These are phyloP conservation scores for Trametes hirsuta DNA, from an alignment of 1,284 basidiomycete genomes.

Conservation along the genomic window DNA sequence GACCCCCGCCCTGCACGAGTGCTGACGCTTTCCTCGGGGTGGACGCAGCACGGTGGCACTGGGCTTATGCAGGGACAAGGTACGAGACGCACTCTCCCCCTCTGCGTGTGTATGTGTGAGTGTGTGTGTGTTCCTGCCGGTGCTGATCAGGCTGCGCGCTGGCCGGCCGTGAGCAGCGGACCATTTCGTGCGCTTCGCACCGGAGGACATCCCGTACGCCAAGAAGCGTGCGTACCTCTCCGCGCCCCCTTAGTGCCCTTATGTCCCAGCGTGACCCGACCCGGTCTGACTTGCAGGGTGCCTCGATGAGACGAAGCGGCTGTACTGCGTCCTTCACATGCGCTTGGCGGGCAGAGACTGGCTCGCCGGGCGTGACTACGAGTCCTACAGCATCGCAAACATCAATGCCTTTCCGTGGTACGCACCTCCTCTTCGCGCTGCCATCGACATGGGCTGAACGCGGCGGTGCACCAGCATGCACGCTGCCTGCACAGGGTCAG, in stretches of 20 bases:
- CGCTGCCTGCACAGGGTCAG: slow-evolving; percentile 40
- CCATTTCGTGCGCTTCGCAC: slow-evolving; percentile 56
- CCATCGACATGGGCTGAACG: background rate
- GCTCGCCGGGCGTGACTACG: slow-evolving; percentile 67
- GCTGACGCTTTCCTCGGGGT: background rate
- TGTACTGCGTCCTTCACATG: slow-evolving; percentile 76
- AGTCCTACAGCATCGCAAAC: slow-evolving; percentile 70
- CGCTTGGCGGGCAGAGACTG: slow-evolving; percentile 64
- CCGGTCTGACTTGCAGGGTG: slow-evolving; percentile 50
- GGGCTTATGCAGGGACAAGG: slow-evolving; percentile 77
- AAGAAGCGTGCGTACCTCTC: slow-evolving; percentile 48
- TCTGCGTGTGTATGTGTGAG: background rate
- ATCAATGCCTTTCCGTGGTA: slow-evolving; percentile 61
- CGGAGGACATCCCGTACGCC: slow-evolving; percentile 67
- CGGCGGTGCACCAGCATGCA: background rate
- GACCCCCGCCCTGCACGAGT: too few relatives aligned
- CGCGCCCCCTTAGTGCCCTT: background rate
- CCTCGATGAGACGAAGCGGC: slow-evolving; percentile 72
- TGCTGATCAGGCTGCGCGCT: background rate
- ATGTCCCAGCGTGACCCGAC: background rate
- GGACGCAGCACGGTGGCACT: slow-evolving; percentile 59
- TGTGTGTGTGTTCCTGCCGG: background rate
- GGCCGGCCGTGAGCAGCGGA: slow-evolving; percentile 37
- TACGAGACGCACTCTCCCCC: slow-evolving; percentile 1
- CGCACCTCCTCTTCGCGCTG: background rate